Evolutionary conservation across 352 stramenopile species (phyloP).

Genomic region (Pythium insidiosum): DNA sequence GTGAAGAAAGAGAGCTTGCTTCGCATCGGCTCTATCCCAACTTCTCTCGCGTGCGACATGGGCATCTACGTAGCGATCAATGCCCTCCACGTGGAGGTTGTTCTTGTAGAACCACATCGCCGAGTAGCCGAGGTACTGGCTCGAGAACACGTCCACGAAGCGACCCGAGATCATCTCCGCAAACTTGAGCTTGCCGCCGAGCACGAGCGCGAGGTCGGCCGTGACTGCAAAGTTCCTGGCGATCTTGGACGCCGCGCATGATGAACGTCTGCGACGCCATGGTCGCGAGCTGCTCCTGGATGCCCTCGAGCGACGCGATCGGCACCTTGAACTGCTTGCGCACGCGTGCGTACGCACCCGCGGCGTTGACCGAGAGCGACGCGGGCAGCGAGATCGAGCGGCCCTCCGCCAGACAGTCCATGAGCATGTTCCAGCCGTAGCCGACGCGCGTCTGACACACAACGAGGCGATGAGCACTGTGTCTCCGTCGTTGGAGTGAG

Average conservation of each 20-base stretch:
- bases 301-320: slow-evolving; percentile 96
- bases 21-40: too few species aligned
- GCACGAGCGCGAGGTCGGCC: slow-evolving; percentile 93
- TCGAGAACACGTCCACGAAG: slow-evolving; percentile 95
- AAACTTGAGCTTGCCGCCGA: slow-evolving; percentile 98
- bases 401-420: slow-evolving; percentile 97
- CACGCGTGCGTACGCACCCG: slow-evolving; percentile 93
- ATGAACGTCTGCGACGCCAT: slow-evolving; percentile 93
- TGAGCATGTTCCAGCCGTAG: slow-evolving; percentile 99
- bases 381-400: slow-evolving; percentile 94
- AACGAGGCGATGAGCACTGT: too few species aligned
- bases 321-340: slow-evolving; percentile 99
- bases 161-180: slow-evolving; percentile 96
- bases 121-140: slow-evolving; percentile 96
- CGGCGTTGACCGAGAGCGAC: slow-evolving; percentile 87
- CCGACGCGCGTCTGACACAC: too few species aligned
- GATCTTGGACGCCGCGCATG: slow-evolving; percentile 92
- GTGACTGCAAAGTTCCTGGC: slow-evolving; percentile 97
- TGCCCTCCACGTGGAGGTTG: slow-evolving; percentile 89
- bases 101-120: slow-evolving; percentile 96
- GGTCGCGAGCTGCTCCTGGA: slow-evolving; percentile 94
- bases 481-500: too few species aligned
- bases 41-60: too few species aligned
- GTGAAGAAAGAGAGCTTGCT: too few species aligned
- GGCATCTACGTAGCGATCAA: too few species aligned